phyloP scores from a whole-genome alignment of 2,329 filamentous ascomycete genomes.

The Trichoderma breve region DNA sequence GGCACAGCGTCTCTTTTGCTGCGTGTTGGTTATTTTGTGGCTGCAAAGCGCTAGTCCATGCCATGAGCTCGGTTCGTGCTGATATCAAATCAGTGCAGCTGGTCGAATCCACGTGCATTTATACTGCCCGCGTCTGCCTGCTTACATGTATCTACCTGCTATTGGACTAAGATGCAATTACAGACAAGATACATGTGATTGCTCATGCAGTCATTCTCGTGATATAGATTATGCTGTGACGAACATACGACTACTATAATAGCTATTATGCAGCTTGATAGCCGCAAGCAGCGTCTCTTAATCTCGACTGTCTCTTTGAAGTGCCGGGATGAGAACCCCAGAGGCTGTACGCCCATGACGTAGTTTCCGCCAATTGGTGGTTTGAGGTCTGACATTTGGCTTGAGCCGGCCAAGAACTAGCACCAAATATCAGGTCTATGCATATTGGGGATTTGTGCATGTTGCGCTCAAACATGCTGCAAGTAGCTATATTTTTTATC shows the following conservation, averaged over 20 bases:
- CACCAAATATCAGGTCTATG: background rate
- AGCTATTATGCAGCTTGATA: background rate
- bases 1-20: background rate
- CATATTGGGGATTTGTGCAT: background rate
- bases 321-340: background rate
- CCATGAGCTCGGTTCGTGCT: background rate
- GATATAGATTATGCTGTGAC: background rate
- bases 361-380: constrained; percentile 10
- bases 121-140: background rate
- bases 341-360: constrained; percentile 1
- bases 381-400: background rate
- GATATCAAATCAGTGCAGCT: background rate
- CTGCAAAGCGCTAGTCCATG: background rate
- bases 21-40: background rate
- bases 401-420: background rate
- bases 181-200: background rate
- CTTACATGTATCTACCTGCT: background rate
- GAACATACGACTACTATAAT: background rate
- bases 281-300: background rate
- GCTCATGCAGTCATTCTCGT: background rate
- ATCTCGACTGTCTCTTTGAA: background rate
- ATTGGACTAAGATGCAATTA: background rate
- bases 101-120: background rate
- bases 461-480: background rate
- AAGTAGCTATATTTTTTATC: background rate